Conservation (phyloP, 331 rosid genomes). For the Telfairia occidentalis region DNA sequence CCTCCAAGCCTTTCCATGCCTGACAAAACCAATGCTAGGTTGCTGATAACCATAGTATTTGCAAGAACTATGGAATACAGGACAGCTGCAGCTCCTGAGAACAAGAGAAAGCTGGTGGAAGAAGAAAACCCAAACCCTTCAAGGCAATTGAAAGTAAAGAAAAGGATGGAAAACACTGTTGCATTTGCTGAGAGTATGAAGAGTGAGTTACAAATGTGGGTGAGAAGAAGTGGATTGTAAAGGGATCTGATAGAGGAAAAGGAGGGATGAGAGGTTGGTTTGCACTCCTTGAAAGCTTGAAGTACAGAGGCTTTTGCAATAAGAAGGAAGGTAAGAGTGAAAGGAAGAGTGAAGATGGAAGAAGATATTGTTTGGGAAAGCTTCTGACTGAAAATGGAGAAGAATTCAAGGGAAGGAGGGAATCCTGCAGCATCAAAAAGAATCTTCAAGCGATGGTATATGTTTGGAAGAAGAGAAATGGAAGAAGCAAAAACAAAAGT, state of each 20-base stretch:
- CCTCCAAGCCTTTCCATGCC: constrained; percentile 70
- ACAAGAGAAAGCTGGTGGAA: constrained; percentile 21
- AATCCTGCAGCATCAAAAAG: constrained; percentile 76
- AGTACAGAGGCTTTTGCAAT: constrained; percentile 21
- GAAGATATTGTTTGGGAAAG: constrained; percentile 16
- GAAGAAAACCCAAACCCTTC: constrained; percentile 42
- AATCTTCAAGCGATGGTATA: constrained; percentile 37
- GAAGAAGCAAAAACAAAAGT: constrained; percentile 14
- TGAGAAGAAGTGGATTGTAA: constrained; percentile 24
- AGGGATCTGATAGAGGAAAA: constrained; percentile 18
- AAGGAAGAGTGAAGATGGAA: constrained; percentile 19
- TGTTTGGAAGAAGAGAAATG: constrained; percentile 27
- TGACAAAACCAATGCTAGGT: constrained; percentile 56
- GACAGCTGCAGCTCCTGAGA: constrained; percentile 53
- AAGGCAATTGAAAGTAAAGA: constrained; percentile 38
- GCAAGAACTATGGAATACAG: constrained; percentile 69
- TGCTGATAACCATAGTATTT: constrained; percentile 55
- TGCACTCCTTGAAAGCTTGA: constrained; percentile 9
- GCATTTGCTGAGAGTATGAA: constrained; percentile 26
- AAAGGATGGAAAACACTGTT: constrained; percentile 42
- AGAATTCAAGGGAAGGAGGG: constrained; percentile 51
- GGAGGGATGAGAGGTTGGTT: constrained; percentile 17
- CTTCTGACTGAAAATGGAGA: constrained; percentile 13
- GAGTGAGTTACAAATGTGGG: constrained; percentile 20
- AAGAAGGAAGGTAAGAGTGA: constrained; percentile 21